Evolutionary conservation across 495 filamentous ascomycete genomes (phyloP).

Genomic region (Neurospora sp.): DNA sequence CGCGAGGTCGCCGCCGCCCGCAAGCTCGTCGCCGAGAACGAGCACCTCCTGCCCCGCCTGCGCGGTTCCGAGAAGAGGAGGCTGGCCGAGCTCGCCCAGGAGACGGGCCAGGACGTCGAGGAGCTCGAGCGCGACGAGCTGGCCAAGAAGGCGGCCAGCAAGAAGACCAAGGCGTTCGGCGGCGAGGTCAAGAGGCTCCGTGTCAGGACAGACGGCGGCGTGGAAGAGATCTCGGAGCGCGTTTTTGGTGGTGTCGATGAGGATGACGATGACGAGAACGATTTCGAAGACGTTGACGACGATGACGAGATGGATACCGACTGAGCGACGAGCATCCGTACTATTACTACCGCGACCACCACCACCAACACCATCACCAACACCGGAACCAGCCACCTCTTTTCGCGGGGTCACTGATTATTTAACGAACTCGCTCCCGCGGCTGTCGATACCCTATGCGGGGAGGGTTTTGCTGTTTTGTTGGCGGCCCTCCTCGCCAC

Average conservation of each 20-base stretch:
- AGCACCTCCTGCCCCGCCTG: constrained; percentile 68
- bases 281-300: constrained; percentile 40
- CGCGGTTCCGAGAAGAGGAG: constrained; percentile 45
- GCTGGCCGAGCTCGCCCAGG: constrained; percentile 40
- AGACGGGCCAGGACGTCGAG: constrained; percentile 42
- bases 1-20: constrained; percentile 65
- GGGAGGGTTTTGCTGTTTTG: background rate
- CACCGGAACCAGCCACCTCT: background rate
- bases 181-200: constrained; percentile 53
- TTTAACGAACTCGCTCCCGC: background rate
- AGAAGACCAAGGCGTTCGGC: constrained; percentile 41
- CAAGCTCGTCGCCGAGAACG: constrained; percentile 83
- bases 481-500: background rate
- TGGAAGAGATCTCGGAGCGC: constrained; percentile 41
- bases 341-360: background rate
- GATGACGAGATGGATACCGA: constrained; percentile 58
- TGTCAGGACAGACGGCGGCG: constrained; percentile 55
- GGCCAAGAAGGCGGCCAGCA: constrained; percentile 17
- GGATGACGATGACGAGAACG: constrained; percentile 37
- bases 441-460: background rate
- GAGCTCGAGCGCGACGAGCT: constrained; percentile 39
- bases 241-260: constrained; percentile 12
- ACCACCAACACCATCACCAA: background rate
- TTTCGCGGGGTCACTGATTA: background rate
- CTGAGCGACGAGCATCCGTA: constrained; percentile 25